phyloP scores from a whole-genome alignment of 1,284 basidiomycete species.

The Pyrrhoderma noxium region DNA sequence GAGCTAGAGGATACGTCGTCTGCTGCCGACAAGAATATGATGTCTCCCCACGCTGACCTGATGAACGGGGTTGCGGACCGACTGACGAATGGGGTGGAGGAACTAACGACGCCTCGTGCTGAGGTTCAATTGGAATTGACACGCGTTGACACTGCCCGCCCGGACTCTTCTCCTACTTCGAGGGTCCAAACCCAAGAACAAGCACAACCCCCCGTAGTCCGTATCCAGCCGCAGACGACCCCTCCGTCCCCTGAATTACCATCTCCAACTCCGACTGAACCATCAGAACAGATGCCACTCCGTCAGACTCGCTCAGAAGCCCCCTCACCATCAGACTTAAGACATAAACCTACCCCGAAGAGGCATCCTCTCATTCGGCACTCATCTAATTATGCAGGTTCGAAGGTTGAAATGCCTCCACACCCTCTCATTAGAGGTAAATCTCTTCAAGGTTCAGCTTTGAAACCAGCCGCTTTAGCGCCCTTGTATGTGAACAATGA shows the following conservation, averaged over 20 bases:
- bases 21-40: constrained; percentile 1
- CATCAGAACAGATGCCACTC: neutral
- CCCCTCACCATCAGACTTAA: constrained; percentile 34
- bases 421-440: constrained; percentile 70
- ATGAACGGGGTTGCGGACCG: constrained; percentile 20
- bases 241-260: constrained; percentile 20
- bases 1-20: constrained; percentile 24
- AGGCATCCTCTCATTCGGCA: constrained; percentile 12
- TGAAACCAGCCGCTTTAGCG: constrained; percentile 50
- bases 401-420: constrained; percentile 34
- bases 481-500: constrained; percentile 55
- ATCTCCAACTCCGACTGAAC: constrained; percentile 22
- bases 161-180: constrained; percentile 19
- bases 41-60: neutral
- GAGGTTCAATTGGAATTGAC: constrained; percentile 27
- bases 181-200: constrained; percentile 22
- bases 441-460: constrained; percentile 38
- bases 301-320: constrained; percentile 33
- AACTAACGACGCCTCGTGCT: constrained; percentile 29
- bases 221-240: constrained; percentile 21
- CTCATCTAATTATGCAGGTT: constrained; percentile 12
- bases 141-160: constrained; percentile 29
- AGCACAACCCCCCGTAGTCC: constrained; percentile 23
- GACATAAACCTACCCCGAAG: constrained; percentile 12
- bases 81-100: constrained; percentile 20